Evolutionary conservation across 441 rosid species (phyloP), one percentile per base, ranked within the genome.

Genomic region (Gossypium schwendimanii): DNA sequence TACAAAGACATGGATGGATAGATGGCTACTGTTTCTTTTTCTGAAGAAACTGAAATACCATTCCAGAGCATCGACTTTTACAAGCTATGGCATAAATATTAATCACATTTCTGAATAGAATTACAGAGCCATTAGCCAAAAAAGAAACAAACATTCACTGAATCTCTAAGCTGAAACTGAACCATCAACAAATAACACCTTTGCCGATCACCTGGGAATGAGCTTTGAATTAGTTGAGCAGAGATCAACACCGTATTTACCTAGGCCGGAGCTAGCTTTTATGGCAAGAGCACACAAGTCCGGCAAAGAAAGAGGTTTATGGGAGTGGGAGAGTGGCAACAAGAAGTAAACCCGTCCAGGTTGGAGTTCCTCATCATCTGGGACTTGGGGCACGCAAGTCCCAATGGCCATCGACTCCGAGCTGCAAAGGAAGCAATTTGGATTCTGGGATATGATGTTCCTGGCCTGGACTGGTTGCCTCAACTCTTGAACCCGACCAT

Each of bases 201-300:
- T 11, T 9, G 12, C 54, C 47, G 14, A 20, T 72, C 73, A 54
- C 73, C 60, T 44, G 67, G 23, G 65, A 66, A 23, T 17, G 28
- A 55, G 57, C 24, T 59, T 75, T 9, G 75, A 60, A 52, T 26
- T 67, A 9, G 28, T 1, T 4, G 47, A 54, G 7, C 24, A 31
- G 1, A 28, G 24, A 50, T 69, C 73, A 49, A 65, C 70, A 50
- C 20, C 2, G 28, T 14, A n/a, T 49, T 54, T 47, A 1, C 26
- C 20, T 39, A 52, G 9, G 5, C 75, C 75, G 6, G 77, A 72
- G 69, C 77, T 80, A 4, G 89, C 87, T 71, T 77, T 86, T 0
- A 74, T 49, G 52, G 87, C 89, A 2, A 80, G 73, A 62, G 71
- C 26, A n/a, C 79, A 79, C 61, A 81, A 63, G 53, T 86, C 82